These are phyloP conservation scores for Penicillium occitanis DNA, from an alignment of 2,329 filamentous ascomycete genomes.

Conservation along the genomic window DNA sequence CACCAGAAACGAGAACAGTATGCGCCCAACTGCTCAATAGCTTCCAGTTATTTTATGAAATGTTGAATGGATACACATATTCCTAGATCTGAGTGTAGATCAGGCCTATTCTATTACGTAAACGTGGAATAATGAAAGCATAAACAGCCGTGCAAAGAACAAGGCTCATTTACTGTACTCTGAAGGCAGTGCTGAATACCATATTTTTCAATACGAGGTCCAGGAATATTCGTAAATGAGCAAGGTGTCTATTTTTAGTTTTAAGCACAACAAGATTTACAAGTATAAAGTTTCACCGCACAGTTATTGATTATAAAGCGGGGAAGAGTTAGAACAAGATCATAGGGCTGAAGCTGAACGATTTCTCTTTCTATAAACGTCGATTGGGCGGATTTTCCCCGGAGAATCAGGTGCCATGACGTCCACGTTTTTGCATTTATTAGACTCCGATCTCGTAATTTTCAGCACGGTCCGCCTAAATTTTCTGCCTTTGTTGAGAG, in stretches of 20 bases:
- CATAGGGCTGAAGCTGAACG: slow-evolving; percentile 4
- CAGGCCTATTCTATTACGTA: not conserved
- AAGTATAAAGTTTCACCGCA: not conserved
- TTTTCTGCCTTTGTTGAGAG: not conserved
- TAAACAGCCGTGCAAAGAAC: not conserved
- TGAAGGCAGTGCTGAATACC: not conserved
- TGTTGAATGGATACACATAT: not conserved
- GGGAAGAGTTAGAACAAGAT: not conserved
- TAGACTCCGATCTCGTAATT: slow-evolving; percentile 3
- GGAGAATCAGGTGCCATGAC: not conserved
- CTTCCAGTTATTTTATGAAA: not conserved
- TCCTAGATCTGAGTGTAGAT: not conserved
- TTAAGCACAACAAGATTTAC: not conserved
- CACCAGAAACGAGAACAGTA: not conserved
- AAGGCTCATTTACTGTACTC: not conserved
- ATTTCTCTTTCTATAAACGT: not conserved
- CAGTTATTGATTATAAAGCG: not conserved
- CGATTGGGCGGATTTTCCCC: not conserved
- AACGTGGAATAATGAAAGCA: not conserved
- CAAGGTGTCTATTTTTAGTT: not conserved
- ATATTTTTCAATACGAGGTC: not conserved
- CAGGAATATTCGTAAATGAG: not conserved
- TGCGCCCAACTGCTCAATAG: not conserved
- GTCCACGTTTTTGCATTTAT: not conserved
- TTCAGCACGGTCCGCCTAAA: not conserved